A percentile compares a stretch with the other conserved stretches of the same genome.
These are phyloP conservation scores for Aspergillus fumigatus DNA, from an alignment of 2,329 filamentous ascomycete species.

Conservation along the genomic window DNA sequence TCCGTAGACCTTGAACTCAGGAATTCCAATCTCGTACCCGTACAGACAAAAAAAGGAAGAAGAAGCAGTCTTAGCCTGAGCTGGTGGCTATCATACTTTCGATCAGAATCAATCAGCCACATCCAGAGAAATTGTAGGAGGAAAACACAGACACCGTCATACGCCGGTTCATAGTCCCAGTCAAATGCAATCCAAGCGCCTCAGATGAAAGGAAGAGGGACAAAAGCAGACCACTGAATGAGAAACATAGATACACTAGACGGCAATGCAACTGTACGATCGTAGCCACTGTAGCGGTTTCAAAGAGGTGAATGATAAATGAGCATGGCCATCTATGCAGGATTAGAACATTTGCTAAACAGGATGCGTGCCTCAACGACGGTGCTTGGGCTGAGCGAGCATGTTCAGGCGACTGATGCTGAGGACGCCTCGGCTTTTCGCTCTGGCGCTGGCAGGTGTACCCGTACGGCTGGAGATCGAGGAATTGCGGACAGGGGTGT, in stretches of 20 bases:
- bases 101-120: background rate
- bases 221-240: background rate
- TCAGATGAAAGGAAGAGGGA: background rate
- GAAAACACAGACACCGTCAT: background rate
- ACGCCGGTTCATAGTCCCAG: background rate
- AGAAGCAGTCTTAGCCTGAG: background rate
- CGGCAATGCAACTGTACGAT: conserved; percentile 1
- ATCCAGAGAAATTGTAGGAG: background rate
- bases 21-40: background rate
- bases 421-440: conserved; percentile 30
- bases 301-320: conserved; percentile 2
- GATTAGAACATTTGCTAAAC: conserved; percentile 4
- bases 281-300: background rate
- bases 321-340: conserved; percentile 5
- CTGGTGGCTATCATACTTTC: conserved; percentile 2
- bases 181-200: background rate
- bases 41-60: background rate
- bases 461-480: conserved; percentile 14
- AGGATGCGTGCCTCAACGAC: conserved; percentile 18
- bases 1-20: background rate
- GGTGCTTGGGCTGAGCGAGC: conserved; percentile 44
- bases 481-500: conserved; percentile 27
- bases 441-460: conserved; percentile 27
- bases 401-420: conserved; percentile 46
- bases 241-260: conserved; percentile 6